phyloP scores from a whole-genome alignment of 2,329 filamentous ascomycete species.

The Penicillium palitans region DNA sequence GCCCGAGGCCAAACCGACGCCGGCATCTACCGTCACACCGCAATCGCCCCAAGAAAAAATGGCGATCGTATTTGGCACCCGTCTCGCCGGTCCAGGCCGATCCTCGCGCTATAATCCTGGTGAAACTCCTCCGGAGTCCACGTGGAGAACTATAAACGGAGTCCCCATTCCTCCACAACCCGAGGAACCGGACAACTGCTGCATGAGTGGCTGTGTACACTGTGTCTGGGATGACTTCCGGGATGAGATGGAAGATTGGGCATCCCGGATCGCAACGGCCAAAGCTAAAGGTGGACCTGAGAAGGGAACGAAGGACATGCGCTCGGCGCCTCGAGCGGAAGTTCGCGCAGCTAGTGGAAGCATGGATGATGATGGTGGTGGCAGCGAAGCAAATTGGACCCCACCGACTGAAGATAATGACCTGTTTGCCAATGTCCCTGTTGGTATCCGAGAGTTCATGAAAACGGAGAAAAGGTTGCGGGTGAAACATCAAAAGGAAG shows the following conservation, averaged over 20 bases:
- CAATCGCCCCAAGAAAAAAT: conserved; percentile 51
- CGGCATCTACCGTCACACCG: conserved; percentile 20
- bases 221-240: conserved; percentile 93
- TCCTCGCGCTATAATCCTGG: conserved; percentile 57
- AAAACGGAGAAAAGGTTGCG: conserved; percentile 89
- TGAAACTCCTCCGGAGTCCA: conserved; percentile 59
- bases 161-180: conserved; percentile 80
- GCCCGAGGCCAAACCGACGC: conserved; percentile 22
- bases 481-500: conserved; percentile 65
- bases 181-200: conserved; percentile 94
- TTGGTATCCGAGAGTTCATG: conserved; percentile 97
- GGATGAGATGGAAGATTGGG: conserved; percentile 92
- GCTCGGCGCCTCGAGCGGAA: conserved; percentile 38
- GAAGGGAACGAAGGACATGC: conserved; percentile 33
- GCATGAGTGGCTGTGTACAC: conserved; percentile 97
- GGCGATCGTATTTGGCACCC: conserved; percentile 77
- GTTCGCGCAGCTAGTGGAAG: conserved; percentile 56
- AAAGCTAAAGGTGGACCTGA: conserved; percentile 39
- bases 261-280: conserved; percentile 63
- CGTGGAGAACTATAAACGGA: conserved; percentile 65
- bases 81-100: conserved; percentile 70
- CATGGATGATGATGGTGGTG: conserved; percentile 80
- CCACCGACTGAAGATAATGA: conserved; percentile 52
- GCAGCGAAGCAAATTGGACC: conserved; percentile 68
- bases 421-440: conserved; percentile 76